Conservation (phyloP, 2,329 filamentous ascomycete species). For the Aureobasidium mangrovei region DNA sequence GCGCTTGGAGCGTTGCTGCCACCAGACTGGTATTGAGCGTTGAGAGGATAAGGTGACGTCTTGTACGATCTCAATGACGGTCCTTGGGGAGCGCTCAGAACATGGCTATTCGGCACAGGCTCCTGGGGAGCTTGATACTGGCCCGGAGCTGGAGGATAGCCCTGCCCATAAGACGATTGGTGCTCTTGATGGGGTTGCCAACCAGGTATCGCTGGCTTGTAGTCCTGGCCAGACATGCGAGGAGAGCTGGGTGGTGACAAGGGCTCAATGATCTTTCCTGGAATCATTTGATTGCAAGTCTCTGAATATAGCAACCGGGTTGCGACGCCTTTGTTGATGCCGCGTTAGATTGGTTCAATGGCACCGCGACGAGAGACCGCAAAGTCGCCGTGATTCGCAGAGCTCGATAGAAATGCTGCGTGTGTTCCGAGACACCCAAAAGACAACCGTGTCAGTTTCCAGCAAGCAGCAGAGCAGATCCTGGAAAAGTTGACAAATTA, state of each 20-base stretch:
- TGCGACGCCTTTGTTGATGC: conserved; percentile 7
- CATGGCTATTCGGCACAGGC: neutral
- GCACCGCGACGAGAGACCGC: neutral
- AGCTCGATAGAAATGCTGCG: conserved; percentile 8
- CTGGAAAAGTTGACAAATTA: conserved; percentile 11
- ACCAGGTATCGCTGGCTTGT: conserved; percentile 34
- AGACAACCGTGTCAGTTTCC: neutral
- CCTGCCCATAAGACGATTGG: conserved; percentile 19
- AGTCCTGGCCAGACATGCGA: conserved; percentile 41
- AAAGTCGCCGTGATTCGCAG: conserved; percentile 10
- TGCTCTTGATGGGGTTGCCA: conserved; percentile 32
- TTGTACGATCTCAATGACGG: conserved; percentile 13
- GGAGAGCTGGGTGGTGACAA: conserved; percentile 43
- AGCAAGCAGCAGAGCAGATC: neutral
- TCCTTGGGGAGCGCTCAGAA: conserved; percentile 4
- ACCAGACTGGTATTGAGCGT: conserved; percentile 5
- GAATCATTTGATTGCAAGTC: conserved; percentile 25
- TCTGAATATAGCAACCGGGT: conserved; percentile 4
- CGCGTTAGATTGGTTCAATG: conserved; percentile 1
- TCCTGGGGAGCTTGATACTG: conserved; percentile 8
- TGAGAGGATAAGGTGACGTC: conserved; percentile 12
- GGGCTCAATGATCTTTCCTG: conserved; percentile 38
- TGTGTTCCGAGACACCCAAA: neutral
- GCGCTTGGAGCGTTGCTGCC: neutral
- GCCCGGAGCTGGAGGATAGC: neutral